Evolutionary conservation across 768 basidiomycete species (phyloP).

Genomic region (Pleurotus djamor): DNA sequence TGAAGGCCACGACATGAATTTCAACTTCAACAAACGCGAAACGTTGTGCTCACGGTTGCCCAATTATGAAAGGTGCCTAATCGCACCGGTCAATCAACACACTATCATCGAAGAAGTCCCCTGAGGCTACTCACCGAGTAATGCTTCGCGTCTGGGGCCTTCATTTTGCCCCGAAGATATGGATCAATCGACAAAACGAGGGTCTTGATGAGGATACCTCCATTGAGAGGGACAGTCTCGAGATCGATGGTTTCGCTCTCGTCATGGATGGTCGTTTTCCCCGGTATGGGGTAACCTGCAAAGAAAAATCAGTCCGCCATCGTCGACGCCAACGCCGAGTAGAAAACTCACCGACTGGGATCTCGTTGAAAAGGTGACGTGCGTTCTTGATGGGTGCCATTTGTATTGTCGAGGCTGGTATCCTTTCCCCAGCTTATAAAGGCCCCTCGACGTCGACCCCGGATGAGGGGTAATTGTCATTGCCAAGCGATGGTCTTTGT

Average conservation of each 20-base stretch:
- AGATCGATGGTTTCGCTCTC: conserved; percentile 38
- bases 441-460: no score
- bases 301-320: no score
- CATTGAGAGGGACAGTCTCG: conserved; percentile 32
- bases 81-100: no score
- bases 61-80: conserved; percentile 13
- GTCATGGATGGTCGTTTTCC: conserved; percentile 38
- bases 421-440: no score
- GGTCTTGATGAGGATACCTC: conserved; percentile 40
- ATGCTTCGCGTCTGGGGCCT: conserved; percentile 13
- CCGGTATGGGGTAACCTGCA: conserved; percentile 16
- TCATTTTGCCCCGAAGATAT: conserved; percentile 37
- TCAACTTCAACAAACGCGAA: background rate
- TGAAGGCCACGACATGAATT: background rate
- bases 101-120: background rate
- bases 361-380: conserved; percentile 7
- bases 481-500: no score
- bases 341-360: background rate
- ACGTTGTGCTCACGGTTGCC: conserved; percentile 18
- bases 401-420: background rate
- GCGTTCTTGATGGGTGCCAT: conserved; percentile 22
- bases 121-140: conserved; percentile 15
- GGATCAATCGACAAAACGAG: conserved; percentile 45
- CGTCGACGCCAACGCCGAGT: background rate
- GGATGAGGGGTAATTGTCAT: no score